A percentile compares a stretch with the other conserved stretches of the same genome.
Conservation (phyloP, 2,329 filamentous ascomycete genomes). For the Neocucurbitaria cava region DNA sequence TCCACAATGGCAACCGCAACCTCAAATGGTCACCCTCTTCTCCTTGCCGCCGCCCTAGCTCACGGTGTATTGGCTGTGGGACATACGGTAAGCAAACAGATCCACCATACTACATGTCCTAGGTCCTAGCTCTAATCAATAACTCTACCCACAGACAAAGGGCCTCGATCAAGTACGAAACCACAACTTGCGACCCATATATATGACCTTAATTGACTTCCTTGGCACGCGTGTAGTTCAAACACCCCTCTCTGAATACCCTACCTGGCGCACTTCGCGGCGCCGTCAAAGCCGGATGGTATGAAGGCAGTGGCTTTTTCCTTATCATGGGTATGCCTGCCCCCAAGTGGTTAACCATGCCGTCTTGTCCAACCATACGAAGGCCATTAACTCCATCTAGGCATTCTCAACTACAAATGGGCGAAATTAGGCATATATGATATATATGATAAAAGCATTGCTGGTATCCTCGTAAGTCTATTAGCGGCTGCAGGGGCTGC, state of each 20-base stretch:
- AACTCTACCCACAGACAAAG: conserved; percentile 28
- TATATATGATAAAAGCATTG: conserved; percentile 40
- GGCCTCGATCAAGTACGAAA: conserved; percentile 34
- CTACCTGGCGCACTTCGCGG: conserved; percentile 36
- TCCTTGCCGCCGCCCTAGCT: conserved; percentile 35
- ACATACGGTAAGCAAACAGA: conserved; percentile 36
- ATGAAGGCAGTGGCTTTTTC: conserved; percentile 47
- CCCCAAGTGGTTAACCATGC: neutral
- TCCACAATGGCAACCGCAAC: conserved; percentile 22
- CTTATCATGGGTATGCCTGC: conserved; percentile 37
- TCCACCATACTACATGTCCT: neutral
- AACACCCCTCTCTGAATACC: conserved; percentile 38
- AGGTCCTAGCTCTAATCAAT: neutral
- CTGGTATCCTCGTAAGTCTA: conserved; percentile 33
- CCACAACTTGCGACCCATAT: too few relatives aligned
- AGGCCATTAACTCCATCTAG: conserved; percentile 9
- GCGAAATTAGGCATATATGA: conserved; percentile 40
- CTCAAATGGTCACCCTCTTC: conserved; percentile 33
- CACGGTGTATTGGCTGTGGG: conserved; percentile 41
- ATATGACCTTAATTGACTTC: too few relatives aligned
- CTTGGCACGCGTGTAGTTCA: conserved; percentile 19
- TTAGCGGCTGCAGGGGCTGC: conserved; percentile 32
- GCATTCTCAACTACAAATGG: conserved; percentile 46
- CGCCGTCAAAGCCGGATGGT: conserved; percentile 45
- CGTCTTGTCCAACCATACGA: neutral